Conservation (phyloP, 2,329 filamentous ascomycete species). For the Neurospora crassa region DNA sequence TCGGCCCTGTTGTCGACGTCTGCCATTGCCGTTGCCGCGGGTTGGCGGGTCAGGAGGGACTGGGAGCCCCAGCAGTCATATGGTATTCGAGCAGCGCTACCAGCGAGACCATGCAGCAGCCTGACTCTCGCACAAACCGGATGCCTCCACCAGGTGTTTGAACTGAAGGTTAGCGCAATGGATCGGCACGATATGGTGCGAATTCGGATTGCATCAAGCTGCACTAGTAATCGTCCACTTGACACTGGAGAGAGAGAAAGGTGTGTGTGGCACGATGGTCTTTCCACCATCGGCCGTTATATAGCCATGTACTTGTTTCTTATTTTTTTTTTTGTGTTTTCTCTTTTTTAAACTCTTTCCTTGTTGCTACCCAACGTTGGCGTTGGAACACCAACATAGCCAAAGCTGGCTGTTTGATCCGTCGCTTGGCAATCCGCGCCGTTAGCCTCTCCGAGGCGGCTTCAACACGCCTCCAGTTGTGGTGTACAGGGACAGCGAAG, state of each 20-base stretch:
- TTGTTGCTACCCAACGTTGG: not conserved
- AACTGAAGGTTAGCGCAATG: not conserved
- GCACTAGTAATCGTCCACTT: not conserved
- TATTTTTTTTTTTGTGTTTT: not conserved
- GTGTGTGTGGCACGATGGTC: not conserved
- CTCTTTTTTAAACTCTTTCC: not conserved
- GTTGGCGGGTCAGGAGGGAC: not conserved
- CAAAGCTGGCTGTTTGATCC: not conserved
- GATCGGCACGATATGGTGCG: not conserved
- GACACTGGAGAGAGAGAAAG: not conserved
- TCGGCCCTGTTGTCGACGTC: not conserved
- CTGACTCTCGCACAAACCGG: not conserved
- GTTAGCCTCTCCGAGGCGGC: not conserved
- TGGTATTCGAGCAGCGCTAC: not conserved
- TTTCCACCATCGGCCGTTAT: not conserved
- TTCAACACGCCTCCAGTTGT: not conserved
- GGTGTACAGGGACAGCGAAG: not conserved
- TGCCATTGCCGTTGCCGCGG: not conserved
- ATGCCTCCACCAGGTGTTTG: not conserved
- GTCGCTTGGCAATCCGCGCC: not conserved
- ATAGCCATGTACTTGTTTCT: not conserved
- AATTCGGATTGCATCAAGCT: not conserved
- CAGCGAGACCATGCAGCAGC: not conserved
- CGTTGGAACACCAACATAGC: not conserved
- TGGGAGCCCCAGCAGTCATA: not conserved